Conservation (phyloP, 192 early-diverging fungal species). For the Coemansia asiatica region DNA sequence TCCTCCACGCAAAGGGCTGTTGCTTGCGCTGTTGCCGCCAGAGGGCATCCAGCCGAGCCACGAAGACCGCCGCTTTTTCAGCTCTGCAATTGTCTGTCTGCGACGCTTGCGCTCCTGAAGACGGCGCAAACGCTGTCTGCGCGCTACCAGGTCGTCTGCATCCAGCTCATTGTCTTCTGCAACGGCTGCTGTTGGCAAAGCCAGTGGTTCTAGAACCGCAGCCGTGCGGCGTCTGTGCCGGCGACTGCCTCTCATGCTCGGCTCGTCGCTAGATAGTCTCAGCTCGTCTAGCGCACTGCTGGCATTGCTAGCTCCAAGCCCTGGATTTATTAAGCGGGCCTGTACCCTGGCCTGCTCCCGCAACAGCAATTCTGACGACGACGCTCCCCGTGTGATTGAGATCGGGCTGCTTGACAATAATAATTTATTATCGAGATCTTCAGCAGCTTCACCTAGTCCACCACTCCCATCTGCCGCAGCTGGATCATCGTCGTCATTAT, state of each 20-base stretch:
- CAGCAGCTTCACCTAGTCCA: neutral
- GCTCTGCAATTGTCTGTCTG: conserved; percentile 38
- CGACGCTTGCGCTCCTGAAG: conserved; percentile 51
- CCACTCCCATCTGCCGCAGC: neutral
- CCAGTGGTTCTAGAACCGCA: neutral
- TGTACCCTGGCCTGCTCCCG: conserved; percentile 44
- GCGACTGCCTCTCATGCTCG: neutral
- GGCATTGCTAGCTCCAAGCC: neutral
- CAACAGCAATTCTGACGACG: conserved; percentile 31
- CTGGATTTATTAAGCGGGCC: conserved; percentile 18
- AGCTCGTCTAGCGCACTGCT: neutral
- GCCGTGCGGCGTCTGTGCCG: neutral
- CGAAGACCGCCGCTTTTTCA: conserved; percentile 49
- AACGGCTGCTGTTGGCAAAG: neutral
- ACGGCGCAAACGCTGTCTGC: conserved; percentile 36
- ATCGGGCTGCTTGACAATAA: neutral
- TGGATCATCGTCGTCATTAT: neutral
- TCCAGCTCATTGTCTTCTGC: conserved; percentile 4
- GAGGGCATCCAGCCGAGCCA: conserved; percentile 49
- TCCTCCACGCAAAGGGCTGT: conserved; percentile 9
- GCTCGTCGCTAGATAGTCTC: neutral
- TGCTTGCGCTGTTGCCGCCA: conserved; percentile 6
- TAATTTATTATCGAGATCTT: neutral
- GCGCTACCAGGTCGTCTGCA: conserved; percentile 24
- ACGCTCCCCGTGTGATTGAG: neutral